These are phyloP conservation scores for Cucumis cinereus DNA, from an alignment of 306 rosid genomes.

Conservation along the genomic window DNA sequence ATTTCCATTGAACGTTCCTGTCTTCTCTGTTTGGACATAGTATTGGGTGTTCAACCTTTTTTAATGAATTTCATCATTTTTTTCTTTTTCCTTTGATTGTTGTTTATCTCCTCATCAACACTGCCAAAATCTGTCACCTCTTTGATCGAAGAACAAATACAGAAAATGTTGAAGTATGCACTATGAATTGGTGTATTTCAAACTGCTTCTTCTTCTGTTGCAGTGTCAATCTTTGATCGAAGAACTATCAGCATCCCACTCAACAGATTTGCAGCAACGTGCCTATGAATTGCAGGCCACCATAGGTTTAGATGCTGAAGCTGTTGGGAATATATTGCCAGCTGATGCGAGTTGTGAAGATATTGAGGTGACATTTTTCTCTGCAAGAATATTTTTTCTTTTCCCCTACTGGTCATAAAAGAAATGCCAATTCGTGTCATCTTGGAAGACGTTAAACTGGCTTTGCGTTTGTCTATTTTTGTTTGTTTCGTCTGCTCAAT, in stretches of 20 bases:
- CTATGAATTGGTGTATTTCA: neutral
- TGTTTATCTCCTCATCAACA: neutral
- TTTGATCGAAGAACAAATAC: neutral
- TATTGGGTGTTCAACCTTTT: neutral
- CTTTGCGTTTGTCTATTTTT: neutral
- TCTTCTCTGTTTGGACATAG: neutral
- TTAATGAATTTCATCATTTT: too few relatives aligned
- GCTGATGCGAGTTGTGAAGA: conserved; percentile 76
- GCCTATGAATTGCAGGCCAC: conserved; percentile 83
- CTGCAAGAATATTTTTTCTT: neutral
- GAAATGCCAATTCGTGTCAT: neutral
- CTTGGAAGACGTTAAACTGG: neutral
- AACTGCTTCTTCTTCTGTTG: conserved; percentile 12
- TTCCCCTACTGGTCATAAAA: neutral
- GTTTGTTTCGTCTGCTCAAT: neutral
- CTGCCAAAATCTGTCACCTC: neutral
- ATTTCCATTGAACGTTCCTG: neutral
- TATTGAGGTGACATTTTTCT: conserved; percentile 43
- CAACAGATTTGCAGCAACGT: conserved; percentile 88
- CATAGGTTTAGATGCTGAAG: conserved; percentile 38
- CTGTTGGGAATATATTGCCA: conserved; percentile 47
- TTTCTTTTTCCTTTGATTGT: neutral
- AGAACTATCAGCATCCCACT: conserved; percentile 73
- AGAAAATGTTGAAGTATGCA: neutral
- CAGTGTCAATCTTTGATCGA: conserved; percentile 79